Evolutionary conservation across 2,329 filamentous ascomycete species (phyloP).

Genomic region (Penicillium freii): DNA sequence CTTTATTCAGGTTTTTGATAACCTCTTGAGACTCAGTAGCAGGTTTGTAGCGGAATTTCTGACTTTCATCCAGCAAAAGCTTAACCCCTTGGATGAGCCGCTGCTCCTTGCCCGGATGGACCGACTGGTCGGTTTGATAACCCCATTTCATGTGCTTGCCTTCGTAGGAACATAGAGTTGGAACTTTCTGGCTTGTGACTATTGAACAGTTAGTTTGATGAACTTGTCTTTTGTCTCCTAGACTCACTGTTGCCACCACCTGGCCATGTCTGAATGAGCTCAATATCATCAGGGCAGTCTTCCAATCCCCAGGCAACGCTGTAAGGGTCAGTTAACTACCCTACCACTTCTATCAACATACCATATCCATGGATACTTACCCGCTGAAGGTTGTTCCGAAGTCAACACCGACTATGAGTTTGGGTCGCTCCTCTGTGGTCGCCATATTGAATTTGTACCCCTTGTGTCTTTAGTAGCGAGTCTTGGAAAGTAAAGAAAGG

Average conservation of each 20-base stretch:
- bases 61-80: constrained; percentile 10
- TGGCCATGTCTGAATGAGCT: constrained; percentile 28
- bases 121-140: constrained; percentile 16
- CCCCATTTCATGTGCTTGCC: constrained; percentile 23
- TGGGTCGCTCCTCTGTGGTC: background rate
- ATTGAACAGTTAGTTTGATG: background rate
- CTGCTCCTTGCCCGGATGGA: constrained; percentile 19
- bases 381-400: constrained; percentile 36
- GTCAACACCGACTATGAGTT: constrained; percentile 28
- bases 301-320: constrained; percentile 24
- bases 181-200: constrained; percentile 23
- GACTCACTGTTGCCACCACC: constrained; percentile 24
- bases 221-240: background rate
- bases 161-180: constrained; percentile 16
- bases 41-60: constrained; percentile 11
- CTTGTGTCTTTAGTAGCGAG: background rate
- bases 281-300: constrained; percentile 15
- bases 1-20: background rate
- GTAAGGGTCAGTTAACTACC: background rate
- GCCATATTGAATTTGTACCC: background rate
- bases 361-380: constrained; percentile 7
- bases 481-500: background rate
- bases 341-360: background rate
- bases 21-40: background rate
- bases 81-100: constrained; percentile 24